Percentiles rank a stretch among this genome's conserved stretches.
Evolutionary conservation across 768 basidiomycete genomes (phyloP).

Genomic region (Xerocomus spinulosus): DNA sequence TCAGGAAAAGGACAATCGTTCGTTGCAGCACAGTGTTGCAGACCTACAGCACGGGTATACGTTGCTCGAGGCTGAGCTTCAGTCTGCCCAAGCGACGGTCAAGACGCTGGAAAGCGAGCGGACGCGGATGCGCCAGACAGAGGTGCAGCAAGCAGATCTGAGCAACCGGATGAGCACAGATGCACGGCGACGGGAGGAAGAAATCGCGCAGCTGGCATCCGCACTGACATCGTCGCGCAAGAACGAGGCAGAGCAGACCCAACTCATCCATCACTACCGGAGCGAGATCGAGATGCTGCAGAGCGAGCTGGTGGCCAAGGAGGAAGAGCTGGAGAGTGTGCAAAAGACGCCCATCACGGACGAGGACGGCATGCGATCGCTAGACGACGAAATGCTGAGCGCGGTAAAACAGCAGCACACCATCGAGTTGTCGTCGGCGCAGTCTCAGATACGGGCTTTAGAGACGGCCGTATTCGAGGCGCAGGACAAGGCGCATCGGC

Average conservation of each 20-base stretch:
- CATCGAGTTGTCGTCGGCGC: slow-evolving; percentile 75
- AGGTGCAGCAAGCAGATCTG: slow-evolving; percentile 51
- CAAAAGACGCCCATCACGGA: slow-evolving; percentile 38
- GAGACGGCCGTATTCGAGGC: slow-evolving; percentile 72
- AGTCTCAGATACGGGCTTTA: slow-evolving; percentile 72
- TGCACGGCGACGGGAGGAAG: slow-evolving; percentile 47
- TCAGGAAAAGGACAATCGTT: slow-evolving; percentile 50
- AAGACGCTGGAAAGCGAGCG: slow-evolving; percentile 64
- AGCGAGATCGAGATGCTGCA: slow-evolving; percentile 70
- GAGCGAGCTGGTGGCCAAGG: slow-evolving; percentile 54
- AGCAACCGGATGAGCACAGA: slow-evolving; percentile 48
- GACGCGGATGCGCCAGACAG: slow-evolving; percentile 52
- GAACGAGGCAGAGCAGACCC: slow-evolving; percentile 56
- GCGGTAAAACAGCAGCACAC: slow-evolving; percentile 69
- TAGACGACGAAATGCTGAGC: slow-evolving; percentile 72
- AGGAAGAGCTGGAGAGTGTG: slow-evolving; percentile 62
- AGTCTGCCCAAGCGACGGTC: slow-evolving; percentile 47
- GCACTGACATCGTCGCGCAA: slow-evolving; percentile 48
- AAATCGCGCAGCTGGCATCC: slow-evolving; percentile 46
- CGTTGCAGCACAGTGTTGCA: slow-evolving; percentile 45
- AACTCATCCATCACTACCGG: slow-evolving; percentile 58
- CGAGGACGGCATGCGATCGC: slow-evolving; percentile 42
- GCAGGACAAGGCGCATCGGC: slow-evolving; percentile 58
- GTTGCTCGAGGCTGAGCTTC: slow-evolving; percentile 60
- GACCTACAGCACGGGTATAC: slow-evolving; percentile 62